Conservation (phyloP, 306 rosid species). For the Carpinus viminea region DNA sequence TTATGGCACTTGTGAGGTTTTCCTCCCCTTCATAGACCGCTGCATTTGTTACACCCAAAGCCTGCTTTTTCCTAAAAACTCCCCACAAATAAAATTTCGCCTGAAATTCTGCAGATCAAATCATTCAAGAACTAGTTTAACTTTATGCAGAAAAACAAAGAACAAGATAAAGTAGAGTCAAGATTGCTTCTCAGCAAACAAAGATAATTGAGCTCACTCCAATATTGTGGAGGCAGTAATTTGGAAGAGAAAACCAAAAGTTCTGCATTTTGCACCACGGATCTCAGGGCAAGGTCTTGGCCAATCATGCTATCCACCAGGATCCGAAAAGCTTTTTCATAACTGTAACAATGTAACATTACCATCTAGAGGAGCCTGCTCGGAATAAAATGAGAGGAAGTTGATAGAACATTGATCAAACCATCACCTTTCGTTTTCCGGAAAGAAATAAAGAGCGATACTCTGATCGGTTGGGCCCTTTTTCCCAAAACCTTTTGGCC, state of each 20-base stretch:
- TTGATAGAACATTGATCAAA: neutral
- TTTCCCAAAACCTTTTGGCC: constrained; percentile 67
- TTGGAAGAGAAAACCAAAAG: constrained; percentile 70
- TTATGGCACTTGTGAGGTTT: constrained; percentile 24
- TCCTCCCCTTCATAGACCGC: constrained; percentile 26
- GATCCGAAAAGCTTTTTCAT: constrained; percentile 45
- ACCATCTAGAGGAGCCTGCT: neutral
- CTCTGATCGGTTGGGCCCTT: constrained; percentile 48
- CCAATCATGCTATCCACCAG: constrained; percentile 49
- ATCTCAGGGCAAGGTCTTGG: constrained; percentile 53
- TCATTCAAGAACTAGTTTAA: neutral
- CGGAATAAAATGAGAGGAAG: constrained; percentile 10
- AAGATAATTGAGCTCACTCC: constrained; percentile 52
- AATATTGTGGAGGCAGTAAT: constrained; percentile 39
- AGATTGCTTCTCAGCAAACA: neutral
- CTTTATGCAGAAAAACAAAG: constrained; percentile 18
- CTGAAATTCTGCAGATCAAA: constrained; percentile 60
- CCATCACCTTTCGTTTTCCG: constrained; percentile 55
- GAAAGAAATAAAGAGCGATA: constrained; percentile 77
- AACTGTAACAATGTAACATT: constrained; percentile 26
- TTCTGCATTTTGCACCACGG: constrained; percentile 51
- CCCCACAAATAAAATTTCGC: constrained; percentile 79
- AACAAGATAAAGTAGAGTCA: neutral
- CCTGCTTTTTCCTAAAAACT: constrained; percentile 53
- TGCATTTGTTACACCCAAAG: constrained; percentile 17